Base-by-base conservation (phyloP, 345 rosid genomes). In the Citrus hindsii region DNA sequence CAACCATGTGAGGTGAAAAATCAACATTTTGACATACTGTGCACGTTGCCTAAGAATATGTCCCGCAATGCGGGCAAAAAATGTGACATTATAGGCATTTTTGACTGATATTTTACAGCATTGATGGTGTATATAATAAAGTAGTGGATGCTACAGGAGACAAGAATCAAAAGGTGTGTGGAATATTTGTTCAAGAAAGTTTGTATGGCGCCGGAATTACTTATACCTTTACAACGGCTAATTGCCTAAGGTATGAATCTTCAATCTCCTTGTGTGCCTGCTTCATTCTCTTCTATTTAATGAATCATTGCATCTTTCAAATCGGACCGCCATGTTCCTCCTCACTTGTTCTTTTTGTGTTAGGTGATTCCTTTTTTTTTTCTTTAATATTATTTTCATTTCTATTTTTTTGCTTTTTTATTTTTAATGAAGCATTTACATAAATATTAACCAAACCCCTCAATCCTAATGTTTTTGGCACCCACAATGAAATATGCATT, bases 161-260 rank as follows among this genome's bases (percentile, higher is more conserved):
- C 58, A 86, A 58, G 82, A 72, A 60, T 13, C 77, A 80, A 46
- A 37, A 64, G 33, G 78, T 83, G 16, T 81, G 90, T 75, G 88
- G 79, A n/a, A 55, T 83, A 3, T 27, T 90, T 69, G 85, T 74
- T 3, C 77, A 85, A 9, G 86, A 77, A 66, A 85, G 87, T 81
- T 72, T 90, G 53, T 82, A 58, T 13, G 93, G 93, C 63, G 38
- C 32, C 12, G 83, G 73, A 68, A 46, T 90, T 59, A 89, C 94
- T 53, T 87, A 85, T 69, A 78, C 79, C 28, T 80, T 90, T 42
- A 87, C 94, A 25, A 75, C 90, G 60, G 86, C 90, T 62, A 74
- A 62, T 72, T 87, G 93, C 80, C 55, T 88, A 83, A 86, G 84
- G 92, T 90, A 86, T 48, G 81, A 8, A 46, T 32, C 38, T 48